Base-by-base conservation (phyloP, 1,284 basidiomycete species). In the Coniophora puteana region DNA sequence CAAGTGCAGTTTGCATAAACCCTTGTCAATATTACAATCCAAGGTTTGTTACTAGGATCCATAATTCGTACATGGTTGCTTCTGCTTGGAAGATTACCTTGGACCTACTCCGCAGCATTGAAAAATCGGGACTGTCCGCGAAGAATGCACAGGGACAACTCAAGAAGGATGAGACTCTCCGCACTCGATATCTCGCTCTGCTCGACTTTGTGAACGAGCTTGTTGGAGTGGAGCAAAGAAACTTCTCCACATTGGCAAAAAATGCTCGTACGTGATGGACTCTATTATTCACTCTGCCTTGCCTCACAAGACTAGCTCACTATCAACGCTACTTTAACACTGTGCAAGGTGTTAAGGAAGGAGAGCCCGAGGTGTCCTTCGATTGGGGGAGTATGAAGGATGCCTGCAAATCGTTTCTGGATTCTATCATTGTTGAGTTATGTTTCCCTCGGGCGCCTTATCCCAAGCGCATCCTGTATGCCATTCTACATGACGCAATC, bases 341-440 rank as follows among this genome's bases (percentile, higher is more conserved):
- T 10, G 51, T 50, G 14, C 54, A 62, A 13, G 66, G 71, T 31
- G 53, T 53, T 1, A 62, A 63, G 3, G 63, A 64, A 7, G 62
- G 69, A 12, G 69, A 74, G 38, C 66, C 61, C 7, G 68, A 68
- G 39, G 58, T 76, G 32, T 61, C 71, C 5, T 89, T 89, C 55
- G 79, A 88, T 49, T 80, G 73, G 71, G 62, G 57, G 7, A 68
- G 67, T 32, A 59, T 87, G 40, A 76, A 77, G 48, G 65, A 69
- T 20, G 76, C 80, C 27, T 78, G 83, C 51, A 72, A 72, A 50
- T 89, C 85, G 2, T 89, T 86, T 64, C 58, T 89, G 31, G 87
- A 89, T 57, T 86, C 83, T 1, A 83, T 89, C 43, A 73, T 89
- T 46, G 75, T 89, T 45, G 87, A 89, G 54, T 61, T 89, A 3